Evolutionary conservation across 345 rosid species (phyloP), one percentile per base, ranked within the genome.

Genomic region (Populus nigra): DNA sequence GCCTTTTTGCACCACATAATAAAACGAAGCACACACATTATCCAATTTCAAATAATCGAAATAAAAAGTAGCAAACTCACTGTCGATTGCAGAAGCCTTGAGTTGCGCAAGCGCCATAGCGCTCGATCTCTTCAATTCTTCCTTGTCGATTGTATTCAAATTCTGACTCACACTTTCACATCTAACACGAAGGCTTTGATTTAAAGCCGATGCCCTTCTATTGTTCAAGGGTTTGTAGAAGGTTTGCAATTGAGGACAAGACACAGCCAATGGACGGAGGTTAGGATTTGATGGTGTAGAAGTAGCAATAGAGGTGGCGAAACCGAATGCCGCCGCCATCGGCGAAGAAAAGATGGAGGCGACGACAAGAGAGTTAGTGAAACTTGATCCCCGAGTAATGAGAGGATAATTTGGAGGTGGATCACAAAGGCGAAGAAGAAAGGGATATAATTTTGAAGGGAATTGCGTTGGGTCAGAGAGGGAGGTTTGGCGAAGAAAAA

Each of bases 71-170:
- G 35, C 5, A 7, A 63, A 33, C 81, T 78, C 45, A 78, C 81
- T 73, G 16, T 73, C 81, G 43, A 72, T 22, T 17, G 66, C 73
- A 22, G 81, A 73, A 1, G 81, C 39, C 77, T 78, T 78, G 76
- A 78, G 81, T 38, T 73, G 81, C n/a, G 73, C 68, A 53, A 78
- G 81, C 53, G 81, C 77, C n/a, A 65, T 20, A 65, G 27, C 27
- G 20, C 57, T 78, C 3, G 81, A 53, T 3, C 47, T 77, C n/a
- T 43, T 41, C 17, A 53, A 12, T 18, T 77, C 75, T 4, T 27
- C 31, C 23, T 57, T 62, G 15, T 77, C 69, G 49, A 77, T 22
- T 17, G 80, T 41, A 68, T 29, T 38, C 33, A 71, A 69, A 59
- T 31, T 41, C 50, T 29, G 59, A 43, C 69, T 18, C 50, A 0